Evolutionary conservation across 805 yeast species (phyloP), one percentile per base, ranked within the genome.

Genomic region (Candida schatavii): DNA sequence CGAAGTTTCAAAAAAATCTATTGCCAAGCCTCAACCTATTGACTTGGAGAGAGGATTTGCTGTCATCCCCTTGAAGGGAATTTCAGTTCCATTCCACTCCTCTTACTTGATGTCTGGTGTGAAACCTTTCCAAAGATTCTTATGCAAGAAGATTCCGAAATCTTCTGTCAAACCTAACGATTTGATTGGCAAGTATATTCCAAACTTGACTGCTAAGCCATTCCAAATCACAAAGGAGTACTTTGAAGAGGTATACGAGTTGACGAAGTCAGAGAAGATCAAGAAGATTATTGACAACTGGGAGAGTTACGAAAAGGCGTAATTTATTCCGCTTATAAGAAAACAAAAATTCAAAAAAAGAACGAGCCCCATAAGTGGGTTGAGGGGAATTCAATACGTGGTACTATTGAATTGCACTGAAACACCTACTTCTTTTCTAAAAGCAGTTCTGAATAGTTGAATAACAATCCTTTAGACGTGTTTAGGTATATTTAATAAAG

Each of bases 41-140:
- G 95, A 89, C 43, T 77, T 95, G 60, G 95, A 93, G 73, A 85
- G 99, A 74, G 99, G 99, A 20, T 91, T 88, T 56, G 98, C 99
- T 32, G 91, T 93, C 58, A 93, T 93, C 57, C 99, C 99, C 65
- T 80, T 93, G 68, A 89, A 85, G 77, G 99, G 99, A 56, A 93
- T 93, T 53, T 88, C 97, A n/a, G 99, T 93, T 63, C 99, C 99
- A 49, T 93, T 93, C 97, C 99, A 93, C 73, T 89, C 97, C 22
- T 84, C 96, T n/a, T 93, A 95, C 74, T 78, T 93, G 74, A 85
- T 91, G 78, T 87, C 93, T 44, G 99, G 99, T 72, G 99, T 93
- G 46, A 91, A 90, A 72, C 99, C 99, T 58, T 93, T 93, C 88
- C 90, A 91, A 78, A 87, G 89, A 72, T 93, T 93, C 84, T 78